These are phyloP conservation scores for Arthrobotrys conoides DNA, from an alignment of 2,329 filamentous ascomycete genomes.

Conservation along the genomic window DNA sequence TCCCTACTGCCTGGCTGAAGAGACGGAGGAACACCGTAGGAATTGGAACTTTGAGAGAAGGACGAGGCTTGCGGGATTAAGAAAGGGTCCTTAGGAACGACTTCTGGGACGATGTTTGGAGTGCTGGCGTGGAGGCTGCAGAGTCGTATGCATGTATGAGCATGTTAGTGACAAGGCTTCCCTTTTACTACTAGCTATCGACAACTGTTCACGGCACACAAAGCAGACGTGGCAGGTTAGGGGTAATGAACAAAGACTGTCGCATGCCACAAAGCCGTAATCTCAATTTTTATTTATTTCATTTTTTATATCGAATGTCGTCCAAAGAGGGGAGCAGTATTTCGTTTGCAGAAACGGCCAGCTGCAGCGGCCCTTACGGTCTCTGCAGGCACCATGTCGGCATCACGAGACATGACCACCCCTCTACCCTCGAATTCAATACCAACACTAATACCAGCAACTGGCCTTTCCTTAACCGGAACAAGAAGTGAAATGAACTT, in stretches of 20 bases:
- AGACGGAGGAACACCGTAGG: constrained; percentile 45
- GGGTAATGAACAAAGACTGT: constrained; percentile 9
- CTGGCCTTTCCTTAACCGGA: constrained; percentile 8
- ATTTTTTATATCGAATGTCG: not conserved
- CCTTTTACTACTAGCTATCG: not conserved
- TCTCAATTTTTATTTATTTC: not conserved
- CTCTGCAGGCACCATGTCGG: constrained; percentile 28
- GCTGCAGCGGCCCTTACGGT: constrained; percentile 29
- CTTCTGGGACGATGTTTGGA: constrained; percentile 49
- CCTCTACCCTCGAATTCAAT: not conserved
- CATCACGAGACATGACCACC: constrained; percentile 50
- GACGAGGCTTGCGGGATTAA: constrained; percentile 34
- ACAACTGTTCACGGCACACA: constrained; percentile 28
- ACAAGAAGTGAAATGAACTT: constrained; percentile 18
- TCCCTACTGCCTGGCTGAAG: constrained; percentile 39
- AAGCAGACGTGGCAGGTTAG: constrained; percentile 39
- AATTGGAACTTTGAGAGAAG: constrained; percentile 31
- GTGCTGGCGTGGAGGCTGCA: constrained; percentile 25
- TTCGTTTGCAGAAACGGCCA: constrained; percentile 37
- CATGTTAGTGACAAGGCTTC: constrained; percentile 38
- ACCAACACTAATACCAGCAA: constrained; percentile 9
- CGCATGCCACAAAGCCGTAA: constrained; percentile 10
- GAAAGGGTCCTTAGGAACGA: constrained; percentile 45
- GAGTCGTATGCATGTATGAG: constrained; percentile 15
- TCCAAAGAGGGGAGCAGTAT: not conserved